Base-by-base conservation (phyloP, 352 stramenopile species). In the Phytophthora foliorum region DNA sequence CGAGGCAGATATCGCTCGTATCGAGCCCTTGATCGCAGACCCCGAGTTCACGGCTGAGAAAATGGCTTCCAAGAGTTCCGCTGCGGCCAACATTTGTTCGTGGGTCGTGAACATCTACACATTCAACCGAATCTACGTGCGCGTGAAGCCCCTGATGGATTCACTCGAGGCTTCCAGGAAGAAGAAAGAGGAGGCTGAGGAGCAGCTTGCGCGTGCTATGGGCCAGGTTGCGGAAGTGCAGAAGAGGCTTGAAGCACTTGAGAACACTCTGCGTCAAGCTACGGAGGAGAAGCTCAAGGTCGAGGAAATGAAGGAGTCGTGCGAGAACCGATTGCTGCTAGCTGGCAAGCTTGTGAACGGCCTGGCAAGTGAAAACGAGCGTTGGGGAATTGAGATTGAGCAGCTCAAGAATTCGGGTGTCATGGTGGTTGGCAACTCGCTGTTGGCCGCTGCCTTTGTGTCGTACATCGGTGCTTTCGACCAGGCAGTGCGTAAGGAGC, bases 111-210 rank as follows among this genome's bases (percentile, higher is more conserved):
- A 98, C 57, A 99, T 99, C 65, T 98, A 98, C 77, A 98, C 89
- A 24, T 99, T 98, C 80, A 99, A 99, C 79, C 86, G 97, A 31
- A 99, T 99, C 67, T 99, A 99, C 81, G 97, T 99, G 39, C 98
- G 98, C 66, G 97, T 99, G 6, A 99, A 99, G 74, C 97, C 97
- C 44, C 86, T 99, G 0, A 99, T 99, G 97, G 97, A 99, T 68
- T 97, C 92, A 38, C 85, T 99, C 5, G 95, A 99, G 67, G 91
- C 86, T 21, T 98, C 97, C 11, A 94, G 90, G 63, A 97, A 97
- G 70, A 98, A 96, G 67, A 96, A 97, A 74, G 89, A 93, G 44
- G 91, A 98, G 45, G 96, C 96, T 0, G 93, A 98, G 49, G 93
- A 97, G 41, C 94, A 96, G 57, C 83, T 99, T 4, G 92, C 89